Evolutionary conservation across 345 rosid genomes (phyloP).

Genomic region (Melastoma malabathricum): DNA sequence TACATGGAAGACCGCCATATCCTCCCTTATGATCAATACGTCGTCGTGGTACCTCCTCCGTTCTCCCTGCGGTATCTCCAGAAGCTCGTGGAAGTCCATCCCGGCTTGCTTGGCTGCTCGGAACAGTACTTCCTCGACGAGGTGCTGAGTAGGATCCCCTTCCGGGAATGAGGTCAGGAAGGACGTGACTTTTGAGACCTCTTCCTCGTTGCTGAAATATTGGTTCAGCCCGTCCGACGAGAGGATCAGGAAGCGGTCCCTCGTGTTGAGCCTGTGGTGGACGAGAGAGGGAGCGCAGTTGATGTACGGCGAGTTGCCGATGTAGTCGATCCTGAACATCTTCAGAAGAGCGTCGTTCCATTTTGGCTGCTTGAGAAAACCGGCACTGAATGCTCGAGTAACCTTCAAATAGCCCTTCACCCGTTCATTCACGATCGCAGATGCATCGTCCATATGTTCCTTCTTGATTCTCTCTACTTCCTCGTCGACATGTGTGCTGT

Average conservation of each 20-base stretch:
- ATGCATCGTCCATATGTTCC: conserved; percentile 75
- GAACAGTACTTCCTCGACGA: conserved; percentile 62
- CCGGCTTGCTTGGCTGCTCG: conserved; percentile 93
- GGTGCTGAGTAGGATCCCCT: conserved; percentile 96
- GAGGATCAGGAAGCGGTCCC: conserved; percentile 64
- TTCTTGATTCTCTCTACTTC: conserved; percentile 68
- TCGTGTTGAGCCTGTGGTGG: conserved; percentile 58
- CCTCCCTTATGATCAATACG: conserved; percentile 74
- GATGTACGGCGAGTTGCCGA: conserved; percentile 70
- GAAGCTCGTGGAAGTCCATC: conserved; percentile 25
- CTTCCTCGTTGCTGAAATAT: conserved; percentile 79
- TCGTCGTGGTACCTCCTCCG: conserved; percentile 83
- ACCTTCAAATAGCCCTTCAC: conserved; percentile 90
- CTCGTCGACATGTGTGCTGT: too few species aligned
- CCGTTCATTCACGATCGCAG: conserved; percentile 61
- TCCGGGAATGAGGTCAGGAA: conserved; percentile 72
- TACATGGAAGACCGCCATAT: conserved; percentile 84
- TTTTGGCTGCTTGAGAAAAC: conserved; percentile 88
- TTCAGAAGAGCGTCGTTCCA: conserved; percentile 79
- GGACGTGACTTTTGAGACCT: conserved; percentile 52
- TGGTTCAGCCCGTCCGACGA: conserved; percentile 89
- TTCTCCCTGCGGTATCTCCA: conserved; percentile 87
- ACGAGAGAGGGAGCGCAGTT: conserved; percentile 57
- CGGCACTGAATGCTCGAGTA: conserved; percentile 93
- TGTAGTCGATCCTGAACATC: conserved; percentile 70